A percentile compares a stretch with the other conserved stretches of the same genome.
These are phyloP conservation scores for Sorghum bicolor DNA, from an alignment of 176 grass and related monocot genomes.

Conservation along the genomic window Sorghum_bicolor_NCBIv3 NC_012870.2:12700001-12700500, in stretches of 20 bases:
- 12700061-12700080: slow-evolving; percentile 86
- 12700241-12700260: slow-evolving; percentile 96
- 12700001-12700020: slow-evolving; percentile 79
- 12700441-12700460: slow-evolving; percentile 44
- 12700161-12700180: slow-evolving; percentile 75
- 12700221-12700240: slow-evolving; percentile 74
- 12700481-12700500: slow-evolving; percentile 79
- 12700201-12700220: slow-evolving; percentile 71
- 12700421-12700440: slow-evolving; percentile 76
- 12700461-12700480: slow-evolving; percentile 41
- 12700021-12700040: slow-evolving; percentile 75
- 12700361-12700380: slow-evolving; percentile 62
- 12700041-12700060: slow-evolving; percentile 64
- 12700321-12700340: slow-evolving; percentile 67
- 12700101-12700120: slow-evolving; percentile 69
- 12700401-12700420: slow-evolving; percentile 74
- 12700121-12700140: slow-evolving; percentile 83
- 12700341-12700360: slow-evolving; percentile 75
- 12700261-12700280: slow-evolving; percentile 75
- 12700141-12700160: slow-evolving; percentile 77
- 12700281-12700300: slow-evolving; percentile 91
- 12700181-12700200: slow-evolving; percentile 86
- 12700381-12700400: slow-evolving; percentile 70
- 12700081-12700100: slow-evolving; percentile 72
- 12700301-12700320: slow-evolving; percentile 75